Percentiles rank a stretch among this genome's conserved stretches.
Conservation (phyloP, 2,329 filamentous ascomycete genomes). For the Monilinia polystroma region DNA sequence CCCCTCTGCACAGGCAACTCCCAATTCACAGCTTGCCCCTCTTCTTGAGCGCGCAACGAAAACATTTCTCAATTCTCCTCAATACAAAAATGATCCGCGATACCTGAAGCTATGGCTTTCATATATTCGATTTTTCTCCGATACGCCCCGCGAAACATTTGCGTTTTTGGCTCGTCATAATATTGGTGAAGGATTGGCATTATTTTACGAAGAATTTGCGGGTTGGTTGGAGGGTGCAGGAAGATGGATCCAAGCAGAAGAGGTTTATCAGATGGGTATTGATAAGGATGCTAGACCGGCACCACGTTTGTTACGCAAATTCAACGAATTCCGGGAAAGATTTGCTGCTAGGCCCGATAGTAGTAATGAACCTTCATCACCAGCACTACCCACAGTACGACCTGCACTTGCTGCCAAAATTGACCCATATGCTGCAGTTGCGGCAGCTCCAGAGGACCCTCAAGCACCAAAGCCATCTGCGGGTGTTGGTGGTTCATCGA, state of each 20-base stretch:
- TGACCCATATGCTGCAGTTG: constrained; percentile 70
- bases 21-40: constrained; percentile 83
- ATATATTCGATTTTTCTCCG: constrained; percentile 90
- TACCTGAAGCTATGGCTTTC: constrained; percentile 93
- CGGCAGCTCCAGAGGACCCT: constrained; percentile 52
- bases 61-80: constrained; percentile 75
- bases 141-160: constrained; percentile 89
- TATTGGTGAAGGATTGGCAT: constrained; percentile 81
- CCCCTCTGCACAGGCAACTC: constrained; percentile 86
- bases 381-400: constrained; percentile 78
- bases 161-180: constrained; percentile 85
- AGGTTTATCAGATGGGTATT: constrained; percentile 88
- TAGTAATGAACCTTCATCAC: constrained; percentile 71
- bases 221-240: constrained; percentile 84
- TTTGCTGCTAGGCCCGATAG: constrained; percentile 65
- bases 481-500: constrained; percentile 47
- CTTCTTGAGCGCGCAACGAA: constrained; percentile 92
- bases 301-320: constrained; percentile 82
- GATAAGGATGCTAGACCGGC: constrained; percentile 82
- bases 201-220: constrained; percentile 97
- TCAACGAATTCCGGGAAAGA: constrained; percentile 84
- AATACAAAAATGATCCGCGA: constrained; percentile 93
- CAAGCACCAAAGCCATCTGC: constrained; percentile 60
- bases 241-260: constrained; percentile 86
- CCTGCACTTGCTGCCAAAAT: constrained; percentile 82